Percentiles rank a stretch among this genome's conserved stretches.
Evolutionary conservation across 371 early-diverging fungal genomes (phyloP).

Genomic region (Mucor racemosus): DNA sequence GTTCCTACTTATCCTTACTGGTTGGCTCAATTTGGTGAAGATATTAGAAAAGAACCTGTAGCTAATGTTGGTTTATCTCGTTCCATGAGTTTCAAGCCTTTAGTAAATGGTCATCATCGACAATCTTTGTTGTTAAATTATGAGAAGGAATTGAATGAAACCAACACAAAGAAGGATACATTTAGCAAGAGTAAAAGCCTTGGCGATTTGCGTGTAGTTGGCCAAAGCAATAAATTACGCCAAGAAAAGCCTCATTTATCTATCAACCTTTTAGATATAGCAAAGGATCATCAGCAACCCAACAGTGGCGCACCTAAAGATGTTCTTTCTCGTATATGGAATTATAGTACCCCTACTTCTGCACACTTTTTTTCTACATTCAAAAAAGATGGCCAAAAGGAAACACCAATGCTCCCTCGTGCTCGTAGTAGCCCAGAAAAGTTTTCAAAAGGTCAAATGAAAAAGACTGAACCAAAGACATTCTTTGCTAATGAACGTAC

Average conservation of each 20-base stretch:
- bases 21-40: constrained; percentile 92
- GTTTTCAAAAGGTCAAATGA: constrained; percentile 5
- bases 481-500: constrained; percentile 94
- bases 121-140: constrained; percentile 25
- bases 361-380: background rate
- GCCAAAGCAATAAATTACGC: background rate
- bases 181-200: constrained; percentile 19
- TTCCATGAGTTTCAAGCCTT: constrained; percentile 52
- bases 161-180: constrained; percentile 27
- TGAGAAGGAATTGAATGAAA: constrained; percentile 20
- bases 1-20: constrained; percentile 95
- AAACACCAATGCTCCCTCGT: constrained; percentile 9
- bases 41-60: constrained; percentile 77
- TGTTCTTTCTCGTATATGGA: constrained; percentile 21
- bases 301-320: constrained; percentile 11
- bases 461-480: constrained; percentile 53
- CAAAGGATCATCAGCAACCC: background rate
- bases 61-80: constrained; percentile 56
- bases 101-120: constrained; percentile 53
- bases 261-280: constrained; percentile 17
- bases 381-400: constrained; percentile 1
- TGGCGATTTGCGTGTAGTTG: constrained; percentile 40
- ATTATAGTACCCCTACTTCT: constrained; percentile 9
- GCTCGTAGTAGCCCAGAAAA: constrained; percentile 1
- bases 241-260: constrained; percentile 18